Base-by-base conservation (phyloP, 2,329 filamentous ascomycete species). In the Amphichorda felina region DNA sequence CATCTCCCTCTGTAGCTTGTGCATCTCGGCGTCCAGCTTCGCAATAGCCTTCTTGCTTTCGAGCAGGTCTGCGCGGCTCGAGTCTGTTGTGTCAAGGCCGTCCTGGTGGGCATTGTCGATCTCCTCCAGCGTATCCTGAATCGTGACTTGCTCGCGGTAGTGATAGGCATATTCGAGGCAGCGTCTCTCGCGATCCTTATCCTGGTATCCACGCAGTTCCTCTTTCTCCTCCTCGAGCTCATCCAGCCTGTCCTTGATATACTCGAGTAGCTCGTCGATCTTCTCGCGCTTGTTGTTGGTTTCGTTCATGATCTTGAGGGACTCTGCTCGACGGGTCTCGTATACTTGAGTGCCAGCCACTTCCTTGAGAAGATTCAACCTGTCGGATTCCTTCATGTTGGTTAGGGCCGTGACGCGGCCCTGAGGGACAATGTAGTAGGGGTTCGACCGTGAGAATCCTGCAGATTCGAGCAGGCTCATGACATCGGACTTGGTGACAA, bases 331-430 rank as follows among this genome's bases (percentile, higher is more conserved):
- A 38, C 89, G 81, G 36, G 85, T 82, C 60, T 98, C 91, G 60
- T 98, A 98, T 30, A 95, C 87, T 50, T 95, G 87, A 7, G 91
- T 98, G 42, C 91, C 91, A 1, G 91, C 91, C n/a, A 98, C 91
- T 53, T 96, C 91, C 59, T 98, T 98, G 41, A 98, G 63, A 40
- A 98, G 66, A 45, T 82, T 88, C 42, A 98, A 63, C 35, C 91
- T 76, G 55, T 95, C 88, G 1, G 79, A 78, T 56, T 98, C 91
- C 59, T 95, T 95, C 91, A 98, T 98, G 56, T 96, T 98, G 30
- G 91, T 98, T 51, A 98, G 68, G 17, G 86, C 81, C 0, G 91
- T 96, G 40, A 98, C 88, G 52, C 91, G 86, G 36, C 91, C 91
- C 57, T 98, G 91, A 0, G 93, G 91, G 2, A 98, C 93, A 49